Conservation (phyloP, 208 protist species). For the Trypanosoma melophagium region DNA sequence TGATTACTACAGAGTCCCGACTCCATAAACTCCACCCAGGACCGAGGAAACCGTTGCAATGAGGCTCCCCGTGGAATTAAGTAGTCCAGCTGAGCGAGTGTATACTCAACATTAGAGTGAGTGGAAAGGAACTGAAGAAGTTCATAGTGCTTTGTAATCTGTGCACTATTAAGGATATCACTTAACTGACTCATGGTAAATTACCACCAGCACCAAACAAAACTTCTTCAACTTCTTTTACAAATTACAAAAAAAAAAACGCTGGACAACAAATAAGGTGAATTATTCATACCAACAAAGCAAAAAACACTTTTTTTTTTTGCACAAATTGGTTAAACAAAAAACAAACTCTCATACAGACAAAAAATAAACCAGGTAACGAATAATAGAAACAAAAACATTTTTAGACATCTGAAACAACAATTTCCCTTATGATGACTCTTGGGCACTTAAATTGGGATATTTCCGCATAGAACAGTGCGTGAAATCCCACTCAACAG, state of each 20-base stretch:
- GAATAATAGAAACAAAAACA: conserved; percentile 14
- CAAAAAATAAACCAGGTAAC: background rate
- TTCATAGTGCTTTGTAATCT: conserved; percentile 86
- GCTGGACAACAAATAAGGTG: background rate
- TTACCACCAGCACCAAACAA: too few species aligned
- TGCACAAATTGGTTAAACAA: too few species aligned
- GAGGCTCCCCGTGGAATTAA: conserved; percentile 76
- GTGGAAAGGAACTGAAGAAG: conserved; percentile 74
- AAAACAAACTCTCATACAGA: conserved; percentile 3
- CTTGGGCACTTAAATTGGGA: conserved; percentile 24
- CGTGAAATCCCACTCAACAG: conserved; percentile 25
- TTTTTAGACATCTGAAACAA: background rate
- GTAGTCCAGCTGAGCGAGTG: conserved; percentile 77
- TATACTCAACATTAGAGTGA: conserved; percentile 68
- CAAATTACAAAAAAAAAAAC: conserved; percentile 16
- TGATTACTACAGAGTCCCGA: conserved; percentile 55
- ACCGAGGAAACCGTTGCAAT: conserved; percentile 70
- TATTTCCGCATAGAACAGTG: background rate
- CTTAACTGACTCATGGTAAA: conserved; percentile 74
- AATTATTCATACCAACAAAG: background rate
- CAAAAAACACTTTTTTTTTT: conserved; percentile 1
- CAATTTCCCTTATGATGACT: background rate
- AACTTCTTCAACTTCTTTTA: background rate
- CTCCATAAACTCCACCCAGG: conserved; percentile 68
- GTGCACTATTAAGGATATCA: conserved; percentile 57